A percentile compares a stretch with the other conserved stretches of the same genome.
phyloP scores from a whole-genome alignment of 1,139 yeast species.

The Candida pseudoviswanathii region DNA sequence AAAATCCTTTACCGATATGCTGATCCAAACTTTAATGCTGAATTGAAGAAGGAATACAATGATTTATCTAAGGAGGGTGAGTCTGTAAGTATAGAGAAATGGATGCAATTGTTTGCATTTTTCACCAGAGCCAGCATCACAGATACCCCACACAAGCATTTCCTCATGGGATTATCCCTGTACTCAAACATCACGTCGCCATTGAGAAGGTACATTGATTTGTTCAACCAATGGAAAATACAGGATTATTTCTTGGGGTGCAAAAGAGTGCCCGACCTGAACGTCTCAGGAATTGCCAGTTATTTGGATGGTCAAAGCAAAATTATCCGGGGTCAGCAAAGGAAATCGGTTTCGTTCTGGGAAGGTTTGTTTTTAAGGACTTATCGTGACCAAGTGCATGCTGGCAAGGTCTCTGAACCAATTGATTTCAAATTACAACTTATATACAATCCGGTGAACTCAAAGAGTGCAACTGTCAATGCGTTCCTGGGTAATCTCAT shows the following conservation, averaged over 20 bases:
- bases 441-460: conserved; percentile 20
- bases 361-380: conserved; percentile 37
- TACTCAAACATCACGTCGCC: conserved; percentile 91
- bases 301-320: conserved; percentile 12
- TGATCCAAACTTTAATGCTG: conserved; percentile 28
- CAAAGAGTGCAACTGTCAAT: conserved; percentile 27
- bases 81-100: conserved; percentile 23
- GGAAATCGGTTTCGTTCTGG: conserved; percentile 39
- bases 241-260: conserved; percentile 26
- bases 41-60: conserved; percentile 43
- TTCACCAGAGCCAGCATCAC: conserved; percentile 33
- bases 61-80: conserved; percentile 28
- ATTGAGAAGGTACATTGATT: conserved; percentile 80
- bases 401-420: conserved; percentile 20
- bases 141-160: conserved; percentile 50
- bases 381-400: conserved; percentile 23
- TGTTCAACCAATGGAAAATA: conserved; percentile 69
- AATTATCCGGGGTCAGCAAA: conserved; percentile 27
- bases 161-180: conserved; percentile 60
- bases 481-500: conserved; percentile 20
- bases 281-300: conserved; percentile 8
- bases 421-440: conserved; percentile 30
- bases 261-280: conserved; percentile 8
- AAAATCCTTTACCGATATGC: conserved; percentile 59
- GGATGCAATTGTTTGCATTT: conserved; percentile 18